Evolutionary conservation across 2,329 filamentous ascomycete species (phyloP).

Genomic region (Penicillium palitans): DNA sequence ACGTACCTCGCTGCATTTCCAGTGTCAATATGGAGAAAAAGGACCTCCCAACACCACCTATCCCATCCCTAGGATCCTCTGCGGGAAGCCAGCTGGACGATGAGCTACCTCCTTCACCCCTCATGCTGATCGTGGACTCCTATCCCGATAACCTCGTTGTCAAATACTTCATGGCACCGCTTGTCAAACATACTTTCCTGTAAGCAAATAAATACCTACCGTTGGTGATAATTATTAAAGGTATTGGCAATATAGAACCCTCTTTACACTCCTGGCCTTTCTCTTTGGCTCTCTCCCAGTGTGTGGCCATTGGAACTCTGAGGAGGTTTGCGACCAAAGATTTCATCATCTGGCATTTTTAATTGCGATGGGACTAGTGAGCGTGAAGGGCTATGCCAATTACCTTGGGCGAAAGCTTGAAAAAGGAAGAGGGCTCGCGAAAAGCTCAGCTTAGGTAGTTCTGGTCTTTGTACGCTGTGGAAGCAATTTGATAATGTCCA

Average conservation of each 20-base stretch:
- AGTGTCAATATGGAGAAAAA: not conserved
- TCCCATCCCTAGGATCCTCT: not conserved
- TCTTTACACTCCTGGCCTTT: not conserved
- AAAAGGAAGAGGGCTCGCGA: not conserved
- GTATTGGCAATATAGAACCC: not conserved
- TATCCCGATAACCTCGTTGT: not conserved
- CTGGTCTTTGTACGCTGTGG: not conserved
- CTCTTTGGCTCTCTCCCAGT: not conserved
- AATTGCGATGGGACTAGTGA: not conserved
- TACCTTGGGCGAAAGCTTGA: not conserved
- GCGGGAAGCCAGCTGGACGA: not conserved
- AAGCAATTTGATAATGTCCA: not conserved
- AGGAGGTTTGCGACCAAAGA: not conserved
- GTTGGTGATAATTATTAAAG: not conserved
- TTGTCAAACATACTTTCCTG: not conserved
- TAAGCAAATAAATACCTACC: not conserved
- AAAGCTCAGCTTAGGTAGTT: not conserved
- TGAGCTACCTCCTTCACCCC: not conserved
- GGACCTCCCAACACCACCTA: not conserved
- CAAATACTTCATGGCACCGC: not conserved
- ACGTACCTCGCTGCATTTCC: not conserved
- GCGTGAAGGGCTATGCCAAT: not conserved
- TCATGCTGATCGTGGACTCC: not conserved
- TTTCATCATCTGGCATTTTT: not conserved
- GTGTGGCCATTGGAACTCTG: not conserved